Percentiles rank a stretch among this genome's conserved stretches.
Conservation (phyloP, 352 stramenopile genomes). For the Pythium dissimile region DNA sequence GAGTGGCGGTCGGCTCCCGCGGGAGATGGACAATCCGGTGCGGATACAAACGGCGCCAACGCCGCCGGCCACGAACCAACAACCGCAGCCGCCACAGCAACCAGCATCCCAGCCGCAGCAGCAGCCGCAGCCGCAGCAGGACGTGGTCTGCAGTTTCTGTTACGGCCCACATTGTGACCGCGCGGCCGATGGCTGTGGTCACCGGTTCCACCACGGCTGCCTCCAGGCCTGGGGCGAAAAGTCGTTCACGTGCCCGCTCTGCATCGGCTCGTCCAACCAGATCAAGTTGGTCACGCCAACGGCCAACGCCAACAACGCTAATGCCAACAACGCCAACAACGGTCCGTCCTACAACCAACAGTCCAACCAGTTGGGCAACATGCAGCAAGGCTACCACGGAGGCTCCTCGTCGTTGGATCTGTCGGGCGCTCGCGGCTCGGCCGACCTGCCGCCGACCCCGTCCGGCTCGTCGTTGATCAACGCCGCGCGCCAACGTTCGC, state of each 20-base stretch:
- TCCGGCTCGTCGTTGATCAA: not conserved
- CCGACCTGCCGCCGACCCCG: not conserved
- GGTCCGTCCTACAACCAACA: slow-evolving; percentile 20
- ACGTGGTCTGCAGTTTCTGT: slow-evolving; percentile 23
- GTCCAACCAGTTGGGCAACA: slow-evolving; percentile 9
- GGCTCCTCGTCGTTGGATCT: slow-evolving; percentile 10
- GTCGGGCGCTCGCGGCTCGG: slow-evolving; percentile 2
- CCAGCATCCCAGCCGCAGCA: slow-evolving; percentile 10
- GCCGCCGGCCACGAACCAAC: slow-evolving; percentile 10
- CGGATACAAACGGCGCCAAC: not conserved
- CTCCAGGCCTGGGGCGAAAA: slow-evolving; percentile 67
- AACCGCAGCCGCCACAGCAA: slow-evolving; percentile 1
- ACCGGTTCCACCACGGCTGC: slow-evolving; percentile 63
- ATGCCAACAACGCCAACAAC: too few relatives aligned
- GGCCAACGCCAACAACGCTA: too few relatives aligned
- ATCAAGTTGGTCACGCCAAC: slow-evolving; percentile 21
- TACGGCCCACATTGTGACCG: slow-evolving; percentile 32
- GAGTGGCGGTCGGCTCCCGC: not conserved
- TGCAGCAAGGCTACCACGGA: slow-evolving; percentile 19
- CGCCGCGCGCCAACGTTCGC: slow-evolving; percentile 4
- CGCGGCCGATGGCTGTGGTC: slow-evolving; percentile 52
- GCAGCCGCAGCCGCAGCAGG: slow-evolving; percentile 20
- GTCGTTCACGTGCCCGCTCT: slow-evolving; percentile 25
- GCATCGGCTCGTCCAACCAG: slow-evolving; percentile 11
- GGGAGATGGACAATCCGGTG: not conserved